Evolutionary conservation across 2,329 filamentous ascomycete species (phyloP).

Genomic region (Talaromyces sp.): DNA sequence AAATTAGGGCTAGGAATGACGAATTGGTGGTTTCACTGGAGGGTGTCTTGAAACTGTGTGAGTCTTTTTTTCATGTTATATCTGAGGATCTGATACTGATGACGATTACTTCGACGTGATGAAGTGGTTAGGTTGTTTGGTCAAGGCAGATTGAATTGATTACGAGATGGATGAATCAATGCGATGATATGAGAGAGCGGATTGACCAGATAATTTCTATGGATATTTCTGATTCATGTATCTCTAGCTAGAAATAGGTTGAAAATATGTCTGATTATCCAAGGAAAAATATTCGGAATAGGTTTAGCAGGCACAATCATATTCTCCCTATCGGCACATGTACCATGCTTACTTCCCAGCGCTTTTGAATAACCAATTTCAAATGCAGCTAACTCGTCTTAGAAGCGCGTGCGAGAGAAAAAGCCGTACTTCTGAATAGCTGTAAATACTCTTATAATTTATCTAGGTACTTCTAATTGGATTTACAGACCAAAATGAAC

Average conservation of each 20-base stretch:
- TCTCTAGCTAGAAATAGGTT: not conserved
- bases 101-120: no score
- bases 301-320: slow-evolving; percentile 26
- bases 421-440: no score
- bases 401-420: no score
- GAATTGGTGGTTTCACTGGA: not conserved
- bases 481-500: slow-evolving; percentile 37
- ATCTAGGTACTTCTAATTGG: slow-evolving; percentile 35
- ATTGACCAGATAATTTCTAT: not conserved
- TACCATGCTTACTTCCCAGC: not conserved
- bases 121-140: not conserved
- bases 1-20: not conserved
- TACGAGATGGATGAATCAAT: not conserved
- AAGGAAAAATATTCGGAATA: slow-evolving; percentile 25
- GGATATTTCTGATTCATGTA: not conserved
- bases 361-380: slow-evolving; percentile 23
- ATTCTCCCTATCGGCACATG: slow-evolving; percentile 14
- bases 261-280: not conserved
- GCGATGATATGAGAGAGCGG: not conserved
- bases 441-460: no score
- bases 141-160: not conserved
- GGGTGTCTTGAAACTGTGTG: no score
- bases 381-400: slow-evolving; percentile 42
- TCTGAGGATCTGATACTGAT: no score
- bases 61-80: no score